Percentiles rank a stretch among this genome's conserved stretches.
These are phyloP conservation scores for Globisporangium splendens DNA, from an alignment of 352 stramenopile genomes.

Conservation along the genomic window DNA sequence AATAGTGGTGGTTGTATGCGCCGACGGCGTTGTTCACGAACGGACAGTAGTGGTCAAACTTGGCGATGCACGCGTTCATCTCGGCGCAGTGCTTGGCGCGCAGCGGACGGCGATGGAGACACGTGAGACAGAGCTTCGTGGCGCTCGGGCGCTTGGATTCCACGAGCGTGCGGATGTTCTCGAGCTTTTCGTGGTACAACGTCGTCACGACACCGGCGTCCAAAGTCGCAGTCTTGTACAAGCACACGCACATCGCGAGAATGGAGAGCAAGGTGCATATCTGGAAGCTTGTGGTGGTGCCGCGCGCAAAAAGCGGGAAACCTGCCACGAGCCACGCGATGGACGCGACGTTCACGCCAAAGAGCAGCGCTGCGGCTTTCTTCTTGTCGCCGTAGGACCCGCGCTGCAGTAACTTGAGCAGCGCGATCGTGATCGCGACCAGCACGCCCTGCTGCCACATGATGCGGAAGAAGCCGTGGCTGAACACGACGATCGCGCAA, in stretches of 20 bases:
- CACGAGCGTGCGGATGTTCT: slow-evolving; percentile 68
- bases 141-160: slow-evolving; percentile 69
- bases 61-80: slow-evolving; percentile 72
- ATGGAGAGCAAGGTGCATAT: slow-evolving; percentile 15
- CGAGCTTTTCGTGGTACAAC: slow-evolving; percentile 56
- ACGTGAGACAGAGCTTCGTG: slow-evolving; percentile 79
- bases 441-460: slow-evolving; percentile 33
- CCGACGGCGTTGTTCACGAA: slow-evolving; percentile 94
- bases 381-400: slow-evolving; percentile 72
- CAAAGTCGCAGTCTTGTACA: slow-evolving; percentile 52
- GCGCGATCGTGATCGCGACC: slow-evolving; percentile 24
- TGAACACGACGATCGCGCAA: slow-evolving; percentile 35
- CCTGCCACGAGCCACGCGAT: slow-evolving; percentile 54
- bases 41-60: slow-evolving; percentile 85
- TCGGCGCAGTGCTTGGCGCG: slow-evolving; percentile 79
- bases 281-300: slow-evolving; percentile 34
- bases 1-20: slow-evolving; percentile 92
- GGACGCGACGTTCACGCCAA: slow-evolving; percentile 73
- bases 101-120: slow-evolving; percentile 68
- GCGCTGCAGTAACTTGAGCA: slow-evolving; percentile 53
- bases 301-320: slow-evolving; percentile 31
- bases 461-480: slow-evolving; percentile 31
- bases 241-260: slow-evolving; percentile 36
- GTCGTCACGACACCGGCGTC: slow-evolving; percentile 67
- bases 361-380: slow-evolving; percentile 67